Evolutionary conservation across 2,329 filamentous ascomycete species (phyloP).

Genomic region (Pyricularia pennisetigena): DNA sequence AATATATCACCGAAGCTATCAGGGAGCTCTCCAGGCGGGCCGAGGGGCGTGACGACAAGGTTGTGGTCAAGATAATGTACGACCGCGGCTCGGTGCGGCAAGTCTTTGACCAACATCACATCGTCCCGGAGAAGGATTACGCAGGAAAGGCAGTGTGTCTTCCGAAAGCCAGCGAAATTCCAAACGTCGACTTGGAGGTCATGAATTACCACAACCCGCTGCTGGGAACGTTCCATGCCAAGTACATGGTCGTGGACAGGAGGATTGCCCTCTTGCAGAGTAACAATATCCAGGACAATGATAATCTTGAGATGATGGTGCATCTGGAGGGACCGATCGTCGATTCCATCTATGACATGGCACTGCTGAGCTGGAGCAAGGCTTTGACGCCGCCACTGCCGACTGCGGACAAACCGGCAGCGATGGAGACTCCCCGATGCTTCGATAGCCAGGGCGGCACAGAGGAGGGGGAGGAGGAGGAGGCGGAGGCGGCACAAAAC

Average conservation of each 20-base stretch:
- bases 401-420: constrained; percentile 38
- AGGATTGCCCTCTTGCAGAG: constrained; percentile 62
- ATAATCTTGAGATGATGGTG: constrained; percentile 73
- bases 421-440: constrained; percentile 18
- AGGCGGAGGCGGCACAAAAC: no score
- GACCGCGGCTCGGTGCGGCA: constrained; percentile 60
- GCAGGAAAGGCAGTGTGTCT: constrained; percentile 47
- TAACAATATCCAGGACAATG: constrained; percentile 72
- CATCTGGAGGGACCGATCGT: constrained; percentile 70
- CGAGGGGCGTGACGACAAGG: constrained; percentile 41
- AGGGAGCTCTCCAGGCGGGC: constrained; percentile 59
- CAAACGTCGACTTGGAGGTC: constrained; percentile 62
- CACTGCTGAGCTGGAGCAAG: constrained; percentile 63
- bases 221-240: constrained; percentile 67
- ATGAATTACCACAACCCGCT: constrained; percentile 62
- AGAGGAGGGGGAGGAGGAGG: no score
- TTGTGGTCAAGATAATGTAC: constrained; percentile 67
- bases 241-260: constrained; percentile 69
- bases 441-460: constrained; percentile 1
- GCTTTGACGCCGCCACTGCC: constrained; percentile 50
- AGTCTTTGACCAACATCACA: constrained; percentile 53
- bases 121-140: constrained; percentile 48
- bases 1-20: constrained; percentile 57
- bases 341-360: constrained; percentile 65
- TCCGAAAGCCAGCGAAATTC: constrained; percentile 54